Evolutionary conservation across 495 filamentous ascomycete genomes (phyloP).

Genomic region (Wilcoxina mikolae): DNA sequence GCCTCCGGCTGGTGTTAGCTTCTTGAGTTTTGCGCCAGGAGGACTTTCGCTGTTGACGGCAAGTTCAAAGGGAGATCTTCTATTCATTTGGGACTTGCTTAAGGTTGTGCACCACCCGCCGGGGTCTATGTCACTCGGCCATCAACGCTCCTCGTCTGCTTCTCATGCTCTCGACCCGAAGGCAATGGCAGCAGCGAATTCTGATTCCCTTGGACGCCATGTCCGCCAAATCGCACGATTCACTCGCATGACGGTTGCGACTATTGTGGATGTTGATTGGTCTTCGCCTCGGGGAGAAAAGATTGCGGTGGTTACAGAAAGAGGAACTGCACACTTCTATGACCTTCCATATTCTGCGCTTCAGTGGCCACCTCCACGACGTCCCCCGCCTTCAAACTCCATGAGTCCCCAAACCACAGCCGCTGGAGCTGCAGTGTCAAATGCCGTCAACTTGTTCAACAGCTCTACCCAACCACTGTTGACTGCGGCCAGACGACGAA

Average conservation of each 20-base stretch:
- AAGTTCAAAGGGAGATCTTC: slow-evolving; percentile 80
- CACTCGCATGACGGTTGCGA: slow-evolving; percentile 76
- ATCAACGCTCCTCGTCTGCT: slow-evolving; percentile 11
- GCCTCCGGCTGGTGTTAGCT: slow-evolving; percentile 73
- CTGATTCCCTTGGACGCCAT: slow-evolving; percentile 35
- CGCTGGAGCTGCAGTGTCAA: slow-evolving; percentile 37
- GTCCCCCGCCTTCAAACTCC: slow-evolving; percentile 32
- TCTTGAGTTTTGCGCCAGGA: slow-evolving; percentile 72
- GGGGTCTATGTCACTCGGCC: slow-evolving; percentile 11
- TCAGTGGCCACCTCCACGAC: slow-evolving; percentile 73
- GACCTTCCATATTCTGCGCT: slow-evolving; percentile 71
- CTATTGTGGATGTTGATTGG: slow-evolving; percentile 83
- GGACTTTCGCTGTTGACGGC: slow-evolving; percentile 75
- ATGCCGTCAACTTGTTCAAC: slow-evolving; percentile 48
- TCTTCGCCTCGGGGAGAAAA: slow-evolving; percentile 63
- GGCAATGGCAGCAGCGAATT: slow-evolving; percentile 5
- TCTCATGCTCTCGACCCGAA: slow-evolving; percentile 2
- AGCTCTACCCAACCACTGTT: slow-evolving; percentile 51
- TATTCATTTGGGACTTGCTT: slow-evolving; percentile 88
- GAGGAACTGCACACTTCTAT: slow-evolving; percentile 84
- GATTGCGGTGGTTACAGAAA: slow-evolving; percentile 72
- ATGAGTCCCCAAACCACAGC: slow-evolving; percentile 30
- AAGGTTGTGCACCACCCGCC: slow-evolving; percentile 32
- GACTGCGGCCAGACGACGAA: slow-evolving; percentile 31
- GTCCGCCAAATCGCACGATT: slow-evolving; percentile 78